Evolutionary conservation across 2,329 filamentous ascomycete species (phyloP), one percentile per base, ranked within the genome.

Genomic region (Cordyceps pruinosa): DNA sequence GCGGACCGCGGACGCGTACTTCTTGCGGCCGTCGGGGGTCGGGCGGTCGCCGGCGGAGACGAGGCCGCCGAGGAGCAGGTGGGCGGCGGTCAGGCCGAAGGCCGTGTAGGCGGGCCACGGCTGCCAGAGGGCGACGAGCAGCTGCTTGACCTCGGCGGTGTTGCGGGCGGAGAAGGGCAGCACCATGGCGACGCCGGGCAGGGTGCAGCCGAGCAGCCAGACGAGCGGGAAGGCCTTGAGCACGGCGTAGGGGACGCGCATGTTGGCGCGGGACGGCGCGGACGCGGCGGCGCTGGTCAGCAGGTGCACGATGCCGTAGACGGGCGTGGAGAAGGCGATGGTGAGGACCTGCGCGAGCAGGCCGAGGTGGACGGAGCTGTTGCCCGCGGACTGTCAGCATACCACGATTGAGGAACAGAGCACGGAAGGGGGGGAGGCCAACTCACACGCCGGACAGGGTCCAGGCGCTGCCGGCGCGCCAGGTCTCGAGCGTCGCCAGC

Each of bases 101-200:
- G 59, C 57, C 23, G 62, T 59, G 47, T 62, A 63, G 13, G 56
- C 60, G 23, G 61, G 62, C 62, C 61, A 63, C 1, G 61, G 60
- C 57, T 64, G 62, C 61, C 61, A 64, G 50, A 59, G 10, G 28
- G 61, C 61, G 17, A 60, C 60, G 39, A 61, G 32, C 23, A 61
- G 48, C 34, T 64, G 61, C 61, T 64, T 64, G 21, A 59, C 23
- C 41, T 61, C 60, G 28, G 45, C 23, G 5, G 61, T 61, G 44
- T 63, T 30, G 17, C 2, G 13, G 13, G 55, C 39, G 12, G 58
- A 56, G 2, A 57, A n/a, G 34, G 61, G 61, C 15, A 58, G 37
- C 3, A 57, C 9, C 61, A 63, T 59, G 44, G 54, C 55, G 23
- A 53, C 5, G 12, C 59, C 58, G 7, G 61, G 61, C n/a, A 62